phyloP scores from a whole-genome alignment of 805 yeast species.

The Wickerhamiella vanderwaltii region DNA sequence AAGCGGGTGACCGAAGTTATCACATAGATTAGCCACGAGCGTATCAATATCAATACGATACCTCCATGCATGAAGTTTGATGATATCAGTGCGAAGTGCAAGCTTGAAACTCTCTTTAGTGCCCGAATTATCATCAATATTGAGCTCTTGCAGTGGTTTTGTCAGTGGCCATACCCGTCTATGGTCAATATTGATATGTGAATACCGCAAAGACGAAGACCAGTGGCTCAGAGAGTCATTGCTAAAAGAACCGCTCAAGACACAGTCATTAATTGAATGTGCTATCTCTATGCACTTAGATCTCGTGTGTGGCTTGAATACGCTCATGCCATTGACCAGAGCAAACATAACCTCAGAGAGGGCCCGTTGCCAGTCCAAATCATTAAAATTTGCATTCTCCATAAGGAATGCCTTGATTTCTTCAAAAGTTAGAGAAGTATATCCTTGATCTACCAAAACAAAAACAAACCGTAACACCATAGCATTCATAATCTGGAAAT shows the following conservation, averaged over 20 bases:
- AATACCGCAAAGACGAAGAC: conserved; percentile 66
- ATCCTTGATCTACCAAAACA: conserved; percentile 36
- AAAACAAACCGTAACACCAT: conserved; percentile 42
- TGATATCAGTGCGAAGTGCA: conserved; percentile 39
- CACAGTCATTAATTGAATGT: background rate
- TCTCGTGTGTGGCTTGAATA: background rate
- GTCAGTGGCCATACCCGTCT: conserved; percentile 51
- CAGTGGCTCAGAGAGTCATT: conserved; percentile 67
- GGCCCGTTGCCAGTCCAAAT: conserved; percentile 65
- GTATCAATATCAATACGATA: conserved; percentile 37
- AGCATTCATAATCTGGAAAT: conserved; percentile 55
- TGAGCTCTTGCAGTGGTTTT: conserved; percentile 35
- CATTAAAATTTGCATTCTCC: conserved; percentile 44
- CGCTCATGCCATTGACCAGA: conserved; percentile 15
- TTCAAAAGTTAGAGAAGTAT: conserved; percentile 33
- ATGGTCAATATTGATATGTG: conserved; percentile 41
- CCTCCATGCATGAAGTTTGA: conserved; percentile 43
- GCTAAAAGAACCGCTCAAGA: conserved; percentile 29
- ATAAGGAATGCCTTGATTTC: conserved; percentile 43
- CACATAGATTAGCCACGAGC: conserved; percentile 35
- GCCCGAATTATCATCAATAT: conserved; percentile 45
- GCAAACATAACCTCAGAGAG: conserved; percentile 43
- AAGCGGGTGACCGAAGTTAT: conserved; percentile 49
- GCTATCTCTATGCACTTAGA: background rate
- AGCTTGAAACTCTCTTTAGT: conserved; percentile 52